Percentiles rank a stretch among this genome's conserved stretches.
These are phyloP conservation scores for Grosmannia huntii DNA, from an alignment of 2,329 filamentous ascomycete genomes.

Conservation along the genomic window DNA sequence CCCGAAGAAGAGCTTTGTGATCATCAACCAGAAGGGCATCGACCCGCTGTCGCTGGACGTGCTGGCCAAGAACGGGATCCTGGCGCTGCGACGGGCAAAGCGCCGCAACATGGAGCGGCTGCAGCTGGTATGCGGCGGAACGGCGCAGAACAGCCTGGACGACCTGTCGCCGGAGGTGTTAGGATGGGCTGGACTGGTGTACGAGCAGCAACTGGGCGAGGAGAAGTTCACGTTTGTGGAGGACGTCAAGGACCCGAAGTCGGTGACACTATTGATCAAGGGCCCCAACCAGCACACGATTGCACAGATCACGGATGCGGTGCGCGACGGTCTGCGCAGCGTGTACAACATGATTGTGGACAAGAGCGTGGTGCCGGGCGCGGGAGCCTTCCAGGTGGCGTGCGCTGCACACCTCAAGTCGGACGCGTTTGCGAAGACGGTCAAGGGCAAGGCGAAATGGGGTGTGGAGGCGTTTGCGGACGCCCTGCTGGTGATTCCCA, in stretches of 20 bases:
- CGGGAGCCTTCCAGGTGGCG: constrained; percentile 90
- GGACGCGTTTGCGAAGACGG: constrained; percentile 72
- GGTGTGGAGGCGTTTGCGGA: constrained; percentile 93
- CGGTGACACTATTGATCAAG: constrained; percentile 94
- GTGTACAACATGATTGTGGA: constrained; percentile 99
- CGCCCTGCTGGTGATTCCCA: constrained; percentile 87
- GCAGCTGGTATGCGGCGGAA: constrained; percentile 85
- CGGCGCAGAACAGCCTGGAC: constrained; percentile 90
- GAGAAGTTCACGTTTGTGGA: constrained; percentile 99
- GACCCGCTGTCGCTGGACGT: constrained; percentile 93
- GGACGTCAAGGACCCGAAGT: constrained; percentile 97
- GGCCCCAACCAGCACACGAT: constrained; percentile 96
- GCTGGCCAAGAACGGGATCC: constrained; percentile 93
- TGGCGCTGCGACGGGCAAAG: constrained; percentile 89
- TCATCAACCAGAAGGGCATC: constrained; percentile 99
- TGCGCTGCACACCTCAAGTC: constrained; percentile 79
- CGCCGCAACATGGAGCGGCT: constrained; percentile 97
- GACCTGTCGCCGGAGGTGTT: constrained; percentile 78
- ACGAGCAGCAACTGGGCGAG: constrained; percentile 94
- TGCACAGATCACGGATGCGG: constrained; percentile 89
- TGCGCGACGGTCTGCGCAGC: constrained; percentile 84
- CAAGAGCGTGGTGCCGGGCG: constrained; percentile 84
- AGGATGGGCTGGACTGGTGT: constrained; percentile 91
- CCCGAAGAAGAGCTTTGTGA: constrained; percentile 87
- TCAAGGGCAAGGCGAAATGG: constrained; percentile 97